Evolutionary conservation across 2,329 filamentous ascomycete species (phyloP).

Genomic region (Periconia sp.): DNA sequence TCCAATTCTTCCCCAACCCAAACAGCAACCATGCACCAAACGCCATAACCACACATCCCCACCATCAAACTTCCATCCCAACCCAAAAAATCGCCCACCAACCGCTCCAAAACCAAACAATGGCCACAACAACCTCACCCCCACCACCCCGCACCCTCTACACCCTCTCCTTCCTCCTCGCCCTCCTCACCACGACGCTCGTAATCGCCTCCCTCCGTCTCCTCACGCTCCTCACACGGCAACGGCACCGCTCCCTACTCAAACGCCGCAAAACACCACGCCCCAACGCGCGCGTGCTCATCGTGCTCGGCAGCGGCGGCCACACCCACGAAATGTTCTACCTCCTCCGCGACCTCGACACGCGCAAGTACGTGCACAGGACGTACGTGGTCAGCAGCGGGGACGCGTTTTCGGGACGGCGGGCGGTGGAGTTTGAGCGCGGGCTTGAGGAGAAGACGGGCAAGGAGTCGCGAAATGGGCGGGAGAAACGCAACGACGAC

Average conservation of each 20-base stretch:
- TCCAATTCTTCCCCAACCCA: no score
- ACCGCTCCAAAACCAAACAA: no score
- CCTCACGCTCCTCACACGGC: slow-evolving; percentile 41
- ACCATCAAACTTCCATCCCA: no score
- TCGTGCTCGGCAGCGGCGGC: slow-evolving; percentile 89
- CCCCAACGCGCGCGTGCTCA: slow-evolving; percentile 62
- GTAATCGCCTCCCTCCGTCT: slow-evolving; percentile 42
- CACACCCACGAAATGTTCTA: slow-evolving; percentile 94
- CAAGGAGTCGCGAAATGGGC: no score
- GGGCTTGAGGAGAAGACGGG: slow-evolving; percentile 25
- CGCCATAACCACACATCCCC: no score
- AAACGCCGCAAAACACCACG: slow-evolving; percentile 26
- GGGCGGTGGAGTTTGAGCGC: slow-evolving; percentile 66
- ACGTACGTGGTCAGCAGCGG: slow-evolving; percentile 81
- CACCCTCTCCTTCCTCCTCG: slow-evolving; percentile 33
- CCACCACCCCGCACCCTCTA: slow-evolving; percentile 15
- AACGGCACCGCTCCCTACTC: slow-evolving; percentile 9
- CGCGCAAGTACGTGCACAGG: slow-evolving; percentile 58
- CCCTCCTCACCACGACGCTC: slow-evolving; percentile 37
- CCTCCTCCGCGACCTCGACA: slow-evolving; percentile 66
- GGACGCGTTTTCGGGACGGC: slow-evolving; percentile 69
- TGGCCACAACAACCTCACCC: slow-evolving; percentile 4
- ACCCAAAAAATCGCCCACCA: no score
- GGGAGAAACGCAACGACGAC: background rate
- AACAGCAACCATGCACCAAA: no score